Conservation (phyloP, 2,329 filamentous ascomycete genomes). For the Arthroderma sp. region DNA sequence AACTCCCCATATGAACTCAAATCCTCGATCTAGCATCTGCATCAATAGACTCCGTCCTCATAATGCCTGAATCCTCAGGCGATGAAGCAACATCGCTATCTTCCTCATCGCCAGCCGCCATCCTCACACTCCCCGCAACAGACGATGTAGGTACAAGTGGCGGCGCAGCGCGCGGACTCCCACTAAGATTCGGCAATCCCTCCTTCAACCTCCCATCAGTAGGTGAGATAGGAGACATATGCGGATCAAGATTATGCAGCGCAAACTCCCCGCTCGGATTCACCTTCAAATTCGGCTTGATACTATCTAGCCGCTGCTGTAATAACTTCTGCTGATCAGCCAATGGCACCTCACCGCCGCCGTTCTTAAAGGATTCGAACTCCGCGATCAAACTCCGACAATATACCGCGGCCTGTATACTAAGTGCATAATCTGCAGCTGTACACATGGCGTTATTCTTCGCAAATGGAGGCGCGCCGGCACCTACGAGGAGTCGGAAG, state of each 20-base stretch:
- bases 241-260: neutral
- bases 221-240: conserved; percentile 6
- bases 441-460: conserved; percentile 70
- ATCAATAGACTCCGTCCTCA: too few relatives aligned
- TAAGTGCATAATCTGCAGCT: conserved; percentile 68
- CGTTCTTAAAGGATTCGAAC: conserved; percentile 9
- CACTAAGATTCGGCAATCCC: too few relatives aligned
- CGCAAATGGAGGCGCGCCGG: conserved; percentile 60
- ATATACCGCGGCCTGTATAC: conserved; percentile 72
- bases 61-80: neutral
- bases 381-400: conserved; percentile 65
- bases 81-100: conserved; percentile 1
- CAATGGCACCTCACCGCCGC: neutral
- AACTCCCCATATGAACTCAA: too few relatives aligned
- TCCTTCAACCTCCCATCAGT: conserved; percentile 3
- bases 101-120: conserved; percentile 5
- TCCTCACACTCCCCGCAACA: conserved; percentile 4
- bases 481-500: conserved; percentile 61
- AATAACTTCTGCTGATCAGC: conserved; percentile 3
- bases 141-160: neutral
- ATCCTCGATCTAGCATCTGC: too few relatives aligned
- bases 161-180: too few relatives aligned
- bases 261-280: neutral
- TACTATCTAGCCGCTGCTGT: conserved; percentile 3
- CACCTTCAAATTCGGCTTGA: conserved; percentile 5